A percentile compares a stretch with the other conserved stretches of the same genome.
Evolutionary conservation across 805 yeast genomes (phyloP).

Genomic region (Kodamaea laetipori): DNA sequence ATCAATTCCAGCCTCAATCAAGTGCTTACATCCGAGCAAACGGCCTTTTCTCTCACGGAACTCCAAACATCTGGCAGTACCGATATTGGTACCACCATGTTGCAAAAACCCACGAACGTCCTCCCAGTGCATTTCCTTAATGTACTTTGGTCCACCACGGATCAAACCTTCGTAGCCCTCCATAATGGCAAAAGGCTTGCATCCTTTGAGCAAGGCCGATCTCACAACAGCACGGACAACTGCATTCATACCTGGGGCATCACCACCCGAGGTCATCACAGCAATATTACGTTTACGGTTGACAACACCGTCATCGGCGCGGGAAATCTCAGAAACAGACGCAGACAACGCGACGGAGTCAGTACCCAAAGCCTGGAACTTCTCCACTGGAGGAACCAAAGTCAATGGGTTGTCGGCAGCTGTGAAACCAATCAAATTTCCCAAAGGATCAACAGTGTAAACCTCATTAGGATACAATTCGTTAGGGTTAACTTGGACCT

Average conservation of each 20-base stretch:
- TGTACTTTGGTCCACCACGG: conserved; percentile 70
- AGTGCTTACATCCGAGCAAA: conserved; percentile 75
- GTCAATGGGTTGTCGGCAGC: conserved; percentile 58
- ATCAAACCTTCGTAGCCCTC: conserved; percentile 97
- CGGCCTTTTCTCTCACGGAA: conserved; percentile 88
- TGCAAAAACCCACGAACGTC: conserved; percentile 94
- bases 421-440: conserved; percentile 80
- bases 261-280: conserved; percentile 98
- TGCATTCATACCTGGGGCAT: conserved; percentile 98
- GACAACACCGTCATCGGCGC: conserved; percentile 13
- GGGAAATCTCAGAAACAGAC: conserved; percentile 22
- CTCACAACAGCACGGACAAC: conserved; percentile 94
- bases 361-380: conserved; percentile 22
- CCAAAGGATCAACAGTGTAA: conserved; percentile 81
- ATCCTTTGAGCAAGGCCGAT: conserved; percentile 81
- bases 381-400: conserved; percentile 45
- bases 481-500: conserved; percentile 67
- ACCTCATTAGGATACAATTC: conserved; percentile 74
- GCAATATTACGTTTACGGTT: conserved; percentile 65
- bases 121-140: conserved; percentile 84
- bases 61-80: conserved; percentile 90
- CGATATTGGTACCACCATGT: conserved; percentile 93
- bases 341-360: conserved; percentile 23
- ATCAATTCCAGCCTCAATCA: conserved; percentile 87
- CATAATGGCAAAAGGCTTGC: conserved; percentile 87